phyloP scores from a whole-genome alignment of 2,329 filamentous ascomycete genomes.

The Elsinoe australis region DNA sequence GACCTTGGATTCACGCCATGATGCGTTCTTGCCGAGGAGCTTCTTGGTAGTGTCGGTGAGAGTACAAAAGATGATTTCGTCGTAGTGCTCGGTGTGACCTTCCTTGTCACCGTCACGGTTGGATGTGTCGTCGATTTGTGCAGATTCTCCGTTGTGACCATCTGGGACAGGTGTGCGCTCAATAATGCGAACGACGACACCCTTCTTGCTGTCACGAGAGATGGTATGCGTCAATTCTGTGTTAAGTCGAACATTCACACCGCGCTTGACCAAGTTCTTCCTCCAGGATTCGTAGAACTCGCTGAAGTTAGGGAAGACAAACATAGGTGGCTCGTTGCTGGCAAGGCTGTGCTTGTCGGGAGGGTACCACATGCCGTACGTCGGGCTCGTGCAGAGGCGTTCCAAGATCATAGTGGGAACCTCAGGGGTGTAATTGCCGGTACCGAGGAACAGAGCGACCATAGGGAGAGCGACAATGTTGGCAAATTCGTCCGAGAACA shows the following conservation, averaged over 20 bases:
- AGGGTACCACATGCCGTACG: constrained; percentile 54
- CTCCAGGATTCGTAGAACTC: constrained; percentile 56
- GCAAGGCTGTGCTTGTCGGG: constrained; percentile 41
- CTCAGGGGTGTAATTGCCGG: constrained; percentile 65
- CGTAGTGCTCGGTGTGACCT: constrained; percentile 47
- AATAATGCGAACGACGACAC: constrained; percentile 45
- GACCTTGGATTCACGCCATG: constrained; percentile 56
- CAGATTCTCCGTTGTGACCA: constrained; percentile 40
- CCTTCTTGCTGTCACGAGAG: constrained; percentile 41
- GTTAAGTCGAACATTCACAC: constrained; percentile 49
- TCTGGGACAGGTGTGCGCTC: constrained; percentile 38
- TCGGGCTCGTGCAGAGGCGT: constrained; percentile 44
- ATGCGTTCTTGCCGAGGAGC: constrained; percentile 51
- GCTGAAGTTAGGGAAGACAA: constrained; percentile 56
- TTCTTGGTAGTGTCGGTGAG: constrained; percentile 51
- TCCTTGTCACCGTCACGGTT: constrained; percentile 36
- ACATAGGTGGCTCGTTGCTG: constrained; percentile 48
- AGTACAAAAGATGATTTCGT: constrained; percentile 60
- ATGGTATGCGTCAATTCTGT: constrained; percentile 50
- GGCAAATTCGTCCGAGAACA: constrained; percentile 61
- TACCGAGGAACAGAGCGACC: constrained; percentile 65
- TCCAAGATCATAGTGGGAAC: constrained; percentile 61
- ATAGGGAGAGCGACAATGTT: constrained; percentile 65
- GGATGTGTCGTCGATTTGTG: constrained; percentile 29
- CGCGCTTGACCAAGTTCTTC: constrained; percentile 46